Base-by-base conservation (phyloP, 1,139 yeast species). In the Sugiyamaella sp. region DNA sequence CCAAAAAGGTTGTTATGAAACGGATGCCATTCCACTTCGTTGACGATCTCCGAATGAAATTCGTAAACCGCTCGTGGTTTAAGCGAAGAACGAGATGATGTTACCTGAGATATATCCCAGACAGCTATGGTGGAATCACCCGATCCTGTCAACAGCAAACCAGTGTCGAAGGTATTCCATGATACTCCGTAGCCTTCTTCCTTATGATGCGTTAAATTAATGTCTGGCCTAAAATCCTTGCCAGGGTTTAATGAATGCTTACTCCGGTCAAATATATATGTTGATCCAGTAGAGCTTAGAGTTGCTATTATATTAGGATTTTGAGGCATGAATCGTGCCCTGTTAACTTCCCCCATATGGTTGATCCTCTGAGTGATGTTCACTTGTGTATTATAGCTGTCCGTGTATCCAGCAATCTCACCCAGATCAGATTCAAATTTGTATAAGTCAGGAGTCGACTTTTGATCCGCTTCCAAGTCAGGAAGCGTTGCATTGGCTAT, bases 291-390 rank as follows among this genome's bases (percentile, higher is more conserved):
- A 1, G 93, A 93, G 60, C 87, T 83, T 58, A 90, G 85, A 0
- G 97, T 84, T 3, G 96, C 93, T 12, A 90, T 80, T 0, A 84
- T 69, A 49, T 77, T 80, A 2, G 87, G 76, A 62, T 86, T 80
- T 61, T 86, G 91, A 0, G 97, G 97, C 85, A 87, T 85, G 63
- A 80, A 84, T 42, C 97, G 80, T 1, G 96, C 96, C 55, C 95
- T 77, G 65, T 90, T 90, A 46, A 91, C 82, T 66, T 87, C 96
- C 1, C 76, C 76, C 5, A 74, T 70, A 60, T 80, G 83, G 51
- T 65, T 67, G 42, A 75, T 74, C 45, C 69, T 68, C 69, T 86
- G 88, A 44, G 77, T 73, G 46, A 89, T 83, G 60, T 80, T 84
- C 35, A 91, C 61, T 8, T 69, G 61, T 19, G 60, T 63, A 10